These are phyloP conservation scores for Fusarium lyarnte DNA, from an alignment of 2,329 filamentous ascomycete genomes.

Conservation along the genomic window DNA sequence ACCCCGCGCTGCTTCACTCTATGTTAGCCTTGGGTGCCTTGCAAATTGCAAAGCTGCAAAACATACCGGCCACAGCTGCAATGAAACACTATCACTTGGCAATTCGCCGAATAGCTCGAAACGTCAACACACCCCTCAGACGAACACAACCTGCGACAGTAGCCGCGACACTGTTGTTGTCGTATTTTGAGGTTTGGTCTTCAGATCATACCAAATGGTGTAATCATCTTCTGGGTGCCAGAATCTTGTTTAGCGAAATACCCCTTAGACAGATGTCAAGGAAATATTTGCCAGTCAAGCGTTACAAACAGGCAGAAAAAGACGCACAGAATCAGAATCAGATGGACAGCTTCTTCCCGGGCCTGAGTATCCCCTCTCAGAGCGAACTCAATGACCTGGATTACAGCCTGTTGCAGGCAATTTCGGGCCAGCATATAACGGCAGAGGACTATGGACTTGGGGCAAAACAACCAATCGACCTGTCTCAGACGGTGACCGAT, in stretches of 20 bases:
- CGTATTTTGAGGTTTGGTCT: constrained; percentile 93
- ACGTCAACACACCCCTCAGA: constrained; percentile 74
- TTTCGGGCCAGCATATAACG: constrained; percentile 53
- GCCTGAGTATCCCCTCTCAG: constrained; percentile 26
- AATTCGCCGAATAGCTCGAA: constrained; percentile 78
- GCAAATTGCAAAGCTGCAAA: constrained; percentile 86
- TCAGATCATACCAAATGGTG: constrained; percentile 97
- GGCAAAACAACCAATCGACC: constrained; percentile 42
- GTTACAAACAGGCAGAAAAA: constrained; percentile 44
- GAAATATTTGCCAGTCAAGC: constrained; percentile 73
- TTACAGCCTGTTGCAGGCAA: constrained; percentile 51
- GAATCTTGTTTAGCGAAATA: constrained; percentile 83
- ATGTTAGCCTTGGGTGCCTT: constrained; percentile 88
- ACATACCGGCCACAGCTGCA: constrained; percentile 78
- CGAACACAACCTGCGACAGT: constrained; percentile 82
- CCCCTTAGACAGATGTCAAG: constrained; percentile 79
- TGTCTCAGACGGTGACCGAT: constrained; percentile 51
- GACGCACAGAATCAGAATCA: constrained; percentile 51
- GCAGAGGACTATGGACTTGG: constrained; percentile 52
- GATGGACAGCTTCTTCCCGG: constrained; percentile 42
- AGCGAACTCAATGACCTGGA: constrained; percentile 52
- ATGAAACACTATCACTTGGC: constrained; percentile 93
- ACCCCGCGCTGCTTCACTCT: constrained; percentile 89
- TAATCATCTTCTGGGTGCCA: constrained; percentile 86
- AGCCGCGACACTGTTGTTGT: constrained; percentile 86